Evolutionary conservation across 169 alveolate species (phyloP), one percentile per base, ranked within the genome.

Genomic region (Fabrea salina): DNA sequence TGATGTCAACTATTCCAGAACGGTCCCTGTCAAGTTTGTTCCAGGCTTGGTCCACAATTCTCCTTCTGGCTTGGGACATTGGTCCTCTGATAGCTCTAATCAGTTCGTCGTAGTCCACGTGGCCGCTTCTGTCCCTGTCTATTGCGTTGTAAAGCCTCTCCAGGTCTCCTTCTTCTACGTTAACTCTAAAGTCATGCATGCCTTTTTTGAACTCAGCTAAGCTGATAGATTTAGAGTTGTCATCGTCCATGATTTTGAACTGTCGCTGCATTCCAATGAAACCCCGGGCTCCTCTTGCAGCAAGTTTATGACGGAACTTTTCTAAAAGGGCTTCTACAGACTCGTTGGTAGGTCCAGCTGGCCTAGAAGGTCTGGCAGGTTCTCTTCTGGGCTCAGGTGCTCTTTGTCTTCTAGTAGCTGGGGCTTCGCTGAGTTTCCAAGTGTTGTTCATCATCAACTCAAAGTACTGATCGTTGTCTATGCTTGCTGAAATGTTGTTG

Each of bases 381-480:
- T 35, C 22, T 66, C 76, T n/a, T 41, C 58, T 37, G 57, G 33
- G 5, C 33, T 70, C 4, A 49, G 13, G 67, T 67, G 27, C 5
- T 33, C 67, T 49, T 70, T 70, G 37, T 49, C 49, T 40, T 66
- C 40, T 66, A 66, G 33, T 37, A 22, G 79, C 67, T 22, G 79
- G 79, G 1, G 19, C 40, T 51, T 41, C 39, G 16, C 57, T 82
- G 39, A 90, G 64, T 82, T 86, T 86, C 91, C 93, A 92, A 5
- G 91, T 89, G 71, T 86, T 92, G 50, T 79, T 86, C 72, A 86
- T 82, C 82, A 92, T 80, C n/a, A 84, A 83, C 75, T 89, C 92
- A 76, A 92, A 92, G 83, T 88, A 82, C 37, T 85, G 72, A 64
- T 91, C 95, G 67, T 91, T 87, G 75, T 91, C 92, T 64, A 91